Evolutionary conservation across 208 protist species (phyloP).

Genomic region (Trypanosoma congolense): DNA sequence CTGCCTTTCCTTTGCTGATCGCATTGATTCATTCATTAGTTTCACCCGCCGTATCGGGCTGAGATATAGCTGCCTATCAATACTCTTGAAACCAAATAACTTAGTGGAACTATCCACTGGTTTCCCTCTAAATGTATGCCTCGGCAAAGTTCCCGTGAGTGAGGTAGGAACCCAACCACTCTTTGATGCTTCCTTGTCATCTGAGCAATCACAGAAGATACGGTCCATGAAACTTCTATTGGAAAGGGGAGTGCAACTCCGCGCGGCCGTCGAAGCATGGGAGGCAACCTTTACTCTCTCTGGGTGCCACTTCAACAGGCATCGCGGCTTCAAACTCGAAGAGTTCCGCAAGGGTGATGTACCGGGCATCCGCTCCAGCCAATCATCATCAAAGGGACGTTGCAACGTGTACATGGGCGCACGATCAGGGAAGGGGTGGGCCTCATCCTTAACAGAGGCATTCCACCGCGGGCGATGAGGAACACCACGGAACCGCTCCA

Average conservation of each 20-base stretch:
- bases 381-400: conserved; percentile 54
- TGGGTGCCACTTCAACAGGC: conserved; percentile 9
- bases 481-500: conserved; percentile 34
- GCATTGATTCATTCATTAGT: conserved; percentile 26
- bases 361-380: conserved; percentile 21
- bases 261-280: neutral
- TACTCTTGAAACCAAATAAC: conserved; percentile 29
- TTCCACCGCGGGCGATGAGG: conserved; percentile 55
- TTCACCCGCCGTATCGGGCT: conserved; percentile 31
- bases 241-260: conserved; percentile 1
- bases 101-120: conserved; percentile 6
- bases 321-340: conserved; percentile 6
- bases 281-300: neutral
- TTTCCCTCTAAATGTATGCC: conserved; percentile 1
- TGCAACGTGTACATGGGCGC: conserved; percentile 46
- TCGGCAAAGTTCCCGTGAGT: neutral
- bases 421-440: conserved; percentile 69
- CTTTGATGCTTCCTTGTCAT: conserved; percentile 27
- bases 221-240: conserved; percentile 43
- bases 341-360: no score
- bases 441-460: conserved; percentile 52
- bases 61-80: conserved; percentile 34
- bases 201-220: conserved; percentile 37
- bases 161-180: conserved; percentile 44
- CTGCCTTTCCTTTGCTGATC: no score